Evolutionary conservation across 495 filamentous ascomycete species (phyloP).

Genomic region (Penicillium egyptiacum): DNA sequence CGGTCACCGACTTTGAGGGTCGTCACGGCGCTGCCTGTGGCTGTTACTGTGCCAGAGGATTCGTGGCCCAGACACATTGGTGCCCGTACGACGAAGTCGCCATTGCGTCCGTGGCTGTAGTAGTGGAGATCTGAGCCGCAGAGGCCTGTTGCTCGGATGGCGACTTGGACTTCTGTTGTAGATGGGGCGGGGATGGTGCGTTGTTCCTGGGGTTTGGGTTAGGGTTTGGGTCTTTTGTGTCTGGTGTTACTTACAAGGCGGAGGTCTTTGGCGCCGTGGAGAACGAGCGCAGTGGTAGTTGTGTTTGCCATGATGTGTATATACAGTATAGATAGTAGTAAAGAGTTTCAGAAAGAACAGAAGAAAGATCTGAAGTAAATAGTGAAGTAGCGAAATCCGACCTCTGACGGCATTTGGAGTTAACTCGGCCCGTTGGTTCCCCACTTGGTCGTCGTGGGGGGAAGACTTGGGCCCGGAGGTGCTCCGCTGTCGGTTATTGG

Average conservation of each 20-base stretch:
- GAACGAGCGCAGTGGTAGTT: slow-evolving; percentile 59
- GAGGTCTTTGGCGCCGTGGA: slow-evolving; percentile 68
- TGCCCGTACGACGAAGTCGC: slow-evolving; percentile 70
- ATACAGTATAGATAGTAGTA: neutral
- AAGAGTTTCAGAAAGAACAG: neutral
- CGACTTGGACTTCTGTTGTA: slow-evolving; percentile 67
- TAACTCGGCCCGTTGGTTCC: slow-evolving; percentile 11
- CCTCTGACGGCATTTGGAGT: slow-evolving; percentile 15
- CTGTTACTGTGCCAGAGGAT: slow-evolving; percentile 68
- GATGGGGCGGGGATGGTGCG: slow-evolving; percentile 40
- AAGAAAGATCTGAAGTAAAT: neutral
- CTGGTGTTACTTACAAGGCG: slow-evolving; percentile 51
- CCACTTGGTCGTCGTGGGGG: slow-evolving; percentile 10
- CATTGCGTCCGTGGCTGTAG: slow-evolving; percentile 82
- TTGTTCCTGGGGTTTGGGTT: slow-evolving; percentile 40
- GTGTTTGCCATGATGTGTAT: slow-evolving; percentile 28
- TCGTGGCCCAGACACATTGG: slow-evolving; percentile 80
- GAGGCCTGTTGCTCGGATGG: slow-evolving; percentile 72
- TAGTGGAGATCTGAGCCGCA: slow-evolving; percentile 86
- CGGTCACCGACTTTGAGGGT: slow-evolving; percentile 59
- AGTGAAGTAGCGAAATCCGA: neutral
- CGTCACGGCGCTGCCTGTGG: slow-evolving; percentile 53
- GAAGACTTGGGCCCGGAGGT: slow-evolving; percentile 22
- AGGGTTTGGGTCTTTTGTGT: slow-evolving; percentile 3
- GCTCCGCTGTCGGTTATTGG: slow-evolving; percentile 40